A percentile compares a stretch with the other conserved stretches of the same genome.
phyloP scores from a whole-genome alignment of 78 protist genomes.

The Polysphondylium violaceum region DNA sequence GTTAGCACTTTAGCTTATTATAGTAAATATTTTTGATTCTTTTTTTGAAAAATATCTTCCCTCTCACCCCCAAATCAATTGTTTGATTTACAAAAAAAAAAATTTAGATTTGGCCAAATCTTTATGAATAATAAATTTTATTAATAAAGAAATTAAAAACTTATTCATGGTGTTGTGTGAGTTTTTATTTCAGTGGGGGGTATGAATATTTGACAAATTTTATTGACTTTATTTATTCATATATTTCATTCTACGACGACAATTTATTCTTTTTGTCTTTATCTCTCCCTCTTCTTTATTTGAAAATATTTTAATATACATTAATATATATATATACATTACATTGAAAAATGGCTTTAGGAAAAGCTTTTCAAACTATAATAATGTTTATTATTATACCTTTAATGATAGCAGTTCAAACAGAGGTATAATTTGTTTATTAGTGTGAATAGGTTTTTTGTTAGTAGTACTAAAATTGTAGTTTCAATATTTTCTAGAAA shows the following conservation, averaged over 20 bases:
- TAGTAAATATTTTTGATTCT: no score
- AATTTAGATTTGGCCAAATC: background rate
- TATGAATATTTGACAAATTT: no score
- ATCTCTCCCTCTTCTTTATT: no score
- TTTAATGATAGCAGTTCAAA: conserved; percentile 41
- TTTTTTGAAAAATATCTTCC: no score
- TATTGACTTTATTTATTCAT: no score
- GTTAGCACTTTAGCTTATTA: no score
- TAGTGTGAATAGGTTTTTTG: background rate
- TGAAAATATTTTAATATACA: no score
- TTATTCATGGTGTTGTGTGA: background rate
- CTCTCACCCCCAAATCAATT: no score
- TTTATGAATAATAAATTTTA: background rate
- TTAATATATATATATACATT: background rate
- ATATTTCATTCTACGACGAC: no score
- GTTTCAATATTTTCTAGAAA: background rate
- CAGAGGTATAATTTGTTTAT: conserved; percentile 2
- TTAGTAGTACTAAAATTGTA: background rate
- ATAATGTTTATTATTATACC: conserved; percentile 50
- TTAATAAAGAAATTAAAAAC: background rate
- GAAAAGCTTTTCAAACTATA: conserved; percentile 51
- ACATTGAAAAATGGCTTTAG: conserved; percentile 21
- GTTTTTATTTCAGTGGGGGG: no score
- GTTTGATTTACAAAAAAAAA: background rate
- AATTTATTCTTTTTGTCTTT: no score